Base-by-base conservation (phyloP, 2,329 filamentous ascomycete genomes). In the Elsinoe fawcettii region DNA sequence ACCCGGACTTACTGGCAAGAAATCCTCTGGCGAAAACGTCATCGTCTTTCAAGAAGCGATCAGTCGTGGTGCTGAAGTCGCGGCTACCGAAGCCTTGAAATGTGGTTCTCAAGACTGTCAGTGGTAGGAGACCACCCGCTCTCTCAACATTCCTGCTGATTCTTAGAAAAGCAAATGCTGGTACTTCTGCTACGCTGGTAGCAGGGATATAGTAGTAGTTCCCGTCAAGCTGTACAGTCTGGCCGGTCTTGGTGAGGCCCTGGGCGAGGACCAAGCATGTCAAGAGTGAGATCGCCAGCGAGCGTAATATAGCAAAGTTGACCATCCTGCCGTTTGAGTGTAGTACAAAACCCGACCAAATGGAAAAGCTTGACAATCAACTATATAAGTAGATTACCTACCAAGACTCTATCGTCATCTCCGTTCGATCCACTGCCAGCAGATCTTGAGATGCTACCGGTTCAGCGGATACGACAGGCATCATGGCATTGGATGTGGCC, bases 21-120 rank as follows among this genome's bases (percentile, higher is more conserved):
- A 75, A 75, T 6, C 68, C 71, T 39, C 64, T 60, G 30, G 71
- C 68, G 61, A 71, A 75, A 6, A 75, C 73, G 65, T 75, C 73
- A 57, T 75, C 74, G 23, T 59, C 54, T 12, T 65, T 57, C 3
- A 64, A 61, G 59, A 69, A 75, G 2, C 63, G 63, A 8, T 66
- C 60, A 16, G 69, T 61, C 0, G 66, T 56, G 4, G 60, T 59
- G 8, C 54, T 57, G 7, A 73, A 58, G 41, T 67, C 60, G 3
- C 56, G 54, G 3, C 51, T 61, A 36, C 60, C 62, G 54, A 64
- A 69, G 8, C 43, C 60, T 3, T 61, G 55, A 3, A 62, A 61
- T n/a, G 65, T 63, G 14, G 64, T 62, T 1, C 62, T 65, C 22
- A 75, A 58, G 2, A 75, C 68, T 2, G 73, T 74, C 51, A 76